phyloP scores from a whole-genome alignment of 177 flowering plant species.

The Vitis hybrid region DNA sequence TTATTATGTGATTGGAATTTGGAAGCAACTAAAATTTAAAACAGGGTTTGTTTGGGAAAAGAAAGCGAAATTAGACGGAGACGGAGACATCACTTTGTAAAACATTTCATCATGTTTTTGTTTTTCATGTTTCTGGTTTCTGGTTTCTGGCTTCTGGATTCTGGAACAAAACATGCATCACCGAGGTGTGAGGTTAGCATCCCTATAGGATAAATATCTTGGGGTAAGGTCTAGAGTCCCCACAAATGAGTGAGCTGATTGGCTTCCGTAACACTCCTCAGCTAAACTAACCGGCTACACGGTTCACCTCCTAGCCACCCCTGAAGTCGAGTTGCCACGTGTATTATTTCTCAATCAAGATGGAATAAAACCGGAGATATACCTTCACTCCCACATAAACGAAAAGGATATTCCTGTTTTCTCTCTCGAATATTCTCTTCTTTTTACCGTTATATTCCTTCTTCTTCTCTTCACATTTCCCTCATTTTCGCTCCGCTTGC shows the following conservation, averaged over 20 bases:
- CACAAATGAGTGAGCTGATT: too few species aligned
- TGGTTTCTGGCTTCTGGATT: background rate
- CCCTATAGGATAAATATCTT: too few species aligned
- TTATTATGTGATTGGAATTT: too few species aligned
- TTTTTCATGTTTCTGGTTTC: too few species aligned
- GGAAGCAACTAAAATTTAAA: too few species aligned
- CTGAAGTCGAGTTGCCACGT: background rate
- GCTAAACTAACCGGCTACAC: conserved; percentile 3
- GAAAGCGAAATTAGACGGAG: too few species aligned
- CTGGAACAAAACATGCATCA: background rate
- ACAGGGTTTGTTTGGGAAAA: too few species aligned
- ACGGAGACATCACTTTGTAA: too few species aligned
- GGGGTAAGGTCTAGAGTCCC: too few species aligned
- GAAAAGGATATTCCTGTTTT: conserved; percentile 41
- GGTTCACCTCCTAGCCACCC: background rate
- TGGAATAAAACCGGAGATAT: conserved; percentile 42
- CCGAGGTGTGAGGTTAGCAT: too few species aligned
- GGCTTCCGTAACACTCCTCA: background rate
- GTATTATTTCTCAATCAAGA: conserved; percentile 1
- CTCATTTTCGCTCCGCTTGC: conserved; percentile 5
- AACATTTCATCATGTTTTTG: too few species aligned
- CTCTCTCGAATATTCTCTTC: conserved; percentile 37
- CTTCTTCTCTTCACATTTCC: conserved; percentile 3
- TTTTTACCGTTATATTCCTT: conserved; percentile 26
- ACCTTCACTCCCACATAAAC: conserved; percentile 3